phyloP scores from a whole-genome alignment of 257 asterid species.

The Lithospermum erythrorhizon region DNA sequence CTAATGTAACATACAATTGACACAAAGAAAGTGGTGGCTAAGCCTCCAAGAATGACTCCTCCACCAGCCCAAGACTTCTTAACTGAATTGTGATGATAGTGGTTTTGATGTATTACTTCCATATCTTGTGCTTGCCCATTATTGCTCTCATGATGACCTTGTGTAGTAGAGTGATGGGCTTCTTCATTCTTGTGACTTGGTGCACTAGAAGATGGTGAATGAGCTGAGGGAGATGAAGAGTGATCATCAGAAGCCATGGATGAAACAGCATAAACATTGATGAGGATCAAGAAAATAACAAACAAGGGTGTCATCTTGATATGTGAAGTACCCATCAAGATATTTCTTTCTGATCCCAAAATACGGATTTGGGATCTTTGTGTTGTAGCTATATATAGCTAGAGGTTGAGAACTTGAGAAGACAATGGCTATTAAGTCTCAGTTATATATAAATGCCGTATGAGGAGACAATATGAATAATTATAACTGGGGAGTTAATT shows the following conservation, averaged over 20 bases:
- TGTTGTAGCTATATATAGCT: no score
- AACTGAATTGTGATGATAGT: conserved; percentile 9
- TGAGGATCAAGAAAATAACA: conserved; percentile 11
- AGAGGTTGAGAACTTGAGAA: neutral
- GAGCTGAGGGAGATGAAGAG: neutral
- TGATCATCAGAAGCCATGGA: conserved; percentile 8
- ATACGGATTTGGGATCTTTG: neutral
- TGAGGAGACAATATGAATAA: neutral
- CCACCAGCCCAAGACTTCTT: conserved; percentile 25
- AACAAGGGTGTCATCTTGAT: conserved; percentile 12
- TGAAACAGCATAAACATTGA: conserved; percentile 3
- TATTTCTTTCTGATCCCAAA: neutral
- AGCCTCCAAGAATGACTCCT: conserved; percentile 25
- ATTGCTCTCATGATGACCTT: no score
- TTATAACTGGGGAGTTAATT: no score
- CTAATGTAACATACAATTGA: conserved; percentile 51
- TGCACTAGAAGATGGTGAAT: conserved; percentile 9
- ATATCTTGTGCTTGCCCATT: conserved; percentile 1
- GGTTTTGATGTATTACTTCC: conserved; percentile 10
- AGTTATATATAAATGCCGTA: no score
- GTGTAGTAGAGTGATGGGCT: neutral
- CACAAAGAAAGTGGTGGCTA: conserved; percentile 30
- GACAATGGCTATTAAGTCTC: neutral
- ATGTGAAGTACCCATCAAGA: neutral
- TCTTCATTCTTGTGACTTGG: neutral